phyloP scores from a whole-genome alignment of 345 rosid genomes.

The Populus euphratica region DNA sequence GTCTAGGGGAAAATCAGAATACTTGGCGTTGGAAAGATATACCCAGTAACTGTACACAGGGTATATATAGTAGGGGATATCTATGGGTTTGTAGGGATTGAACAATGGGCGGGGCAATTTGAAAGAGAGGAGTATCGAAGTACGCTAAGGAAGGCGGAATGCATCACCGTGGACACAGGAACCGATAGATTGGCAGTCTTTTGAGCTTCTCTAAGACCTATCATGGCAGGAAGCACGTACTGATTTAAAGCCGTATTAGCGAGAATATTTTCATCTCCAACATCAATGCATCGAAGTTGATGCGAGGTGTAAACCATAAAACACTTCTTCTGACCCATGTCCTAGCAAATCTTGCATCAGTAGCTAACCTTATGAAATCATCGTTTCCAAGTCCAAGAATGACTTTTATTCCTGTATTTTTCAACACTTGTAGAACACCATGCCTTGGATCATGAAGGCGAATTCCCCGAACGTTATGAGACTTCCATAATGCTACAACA shows the following conservation, averaged over 20 bases:
- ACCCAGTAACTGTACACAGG: neutral
- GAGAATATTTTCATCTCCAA: no score
- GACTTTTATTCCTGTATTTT: neutral
- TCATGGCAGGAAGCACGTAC: no score
- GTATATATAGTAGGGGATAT: slow-evolving; percentile 4
- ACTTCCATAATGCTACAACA: neutral
- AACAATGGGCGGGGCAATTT: neutral
- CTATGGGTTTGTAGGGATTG: slow-evolving; percentile 2
- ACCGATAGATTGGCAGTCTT: no score
- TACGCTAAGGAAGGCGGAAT: no score
- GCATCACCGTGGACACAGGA: no score
- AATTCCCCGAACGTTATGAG: neutral
- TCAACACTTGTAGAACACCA: neutral
- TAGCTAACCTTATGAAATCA: neutral
- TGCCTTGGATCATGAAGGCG: neutral
- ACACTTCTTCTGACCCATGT: neutral
- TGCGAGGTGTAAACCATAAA: neutral
- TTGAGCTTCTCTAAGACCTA: no score
- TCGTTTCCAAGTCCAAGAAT: neutral
- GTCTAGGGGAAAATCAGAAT: neutral
- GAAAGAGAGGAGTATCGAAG: no score
- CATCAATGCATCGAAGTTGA: neutral
- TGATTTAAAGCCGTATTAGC: no score
- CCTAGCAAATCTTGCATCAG: no score
- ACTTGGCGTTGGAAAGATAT: neutral